Evolutionary conservation across 2,329 filamentous ascomycete species (phyloP).

Genomic region (Fusarium longipes): DNA sequence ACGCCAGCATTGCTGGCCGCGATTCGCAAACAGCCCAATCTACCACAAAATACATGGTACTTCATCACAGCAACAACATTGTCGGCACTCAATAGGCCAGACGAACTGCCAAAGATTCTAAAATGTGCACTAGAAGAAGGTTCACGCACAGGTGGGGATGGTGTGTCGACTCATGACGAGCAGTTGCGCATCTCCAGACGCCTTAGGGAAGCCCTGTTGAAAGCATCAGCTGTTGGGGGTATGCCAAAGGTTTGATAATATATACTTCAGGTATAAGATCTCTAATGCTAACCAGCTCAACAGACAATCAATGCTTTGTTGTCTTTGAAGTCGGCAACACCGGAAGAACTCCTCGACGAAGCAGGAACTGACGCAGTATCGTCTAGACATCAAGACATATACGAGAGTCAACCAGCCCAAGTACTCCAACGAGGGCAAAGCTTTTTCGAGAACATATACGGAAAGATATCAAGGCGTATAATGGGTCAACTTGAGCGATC

Average conservation of each 20-base stretch:
- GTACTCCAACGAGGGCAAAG: constrained; percentile 37
- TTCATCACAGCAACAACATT: constrained; percentile 43
- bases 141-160: constrained; percentile 1
- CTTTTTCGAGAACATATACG: constrained; percentile 43
- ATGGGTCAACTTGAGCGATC: constrained; percentile 46
- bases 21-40: constrained; percentile 40
- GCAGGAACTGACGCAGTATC: constrained; percentile 10
- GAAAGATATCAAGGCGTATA: constrained; percentile 43
- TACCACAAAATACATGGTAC: constrained; percentile 45
- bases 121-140: constrained; percentile 23
- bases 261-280: neutral
- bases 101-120: constrained; percentile 38
- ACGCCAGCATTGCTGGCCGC: constrained; percentile 38
- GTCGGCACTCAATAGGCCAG: constrained; percentile 41
- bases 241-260: constrained; percentile 39
- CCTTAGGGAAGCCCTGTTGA: constrained; percentile 43
- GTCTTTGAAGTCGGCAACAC: constrained; percentile 39
- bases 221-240: constrained; percentile 43
- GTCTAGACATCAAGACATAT: constrained; percentile 32
- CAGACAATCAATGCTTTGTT: constrained; percentile 44
- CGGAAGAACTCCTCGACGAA: constrained; percentile 40
- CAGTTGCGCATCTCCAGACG: constrained; percentile 37
- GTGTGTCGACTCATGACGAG: constrained; percentile 15
- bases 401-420: constrained; percentile 28
- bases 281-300: constrained; percentile 7